Evolutionary conservation across 805 yeast genomes (phyloP), one percentile per base, ranked within the genome.

Genomic region (Diddensiella caesifluorescens): DNA sequence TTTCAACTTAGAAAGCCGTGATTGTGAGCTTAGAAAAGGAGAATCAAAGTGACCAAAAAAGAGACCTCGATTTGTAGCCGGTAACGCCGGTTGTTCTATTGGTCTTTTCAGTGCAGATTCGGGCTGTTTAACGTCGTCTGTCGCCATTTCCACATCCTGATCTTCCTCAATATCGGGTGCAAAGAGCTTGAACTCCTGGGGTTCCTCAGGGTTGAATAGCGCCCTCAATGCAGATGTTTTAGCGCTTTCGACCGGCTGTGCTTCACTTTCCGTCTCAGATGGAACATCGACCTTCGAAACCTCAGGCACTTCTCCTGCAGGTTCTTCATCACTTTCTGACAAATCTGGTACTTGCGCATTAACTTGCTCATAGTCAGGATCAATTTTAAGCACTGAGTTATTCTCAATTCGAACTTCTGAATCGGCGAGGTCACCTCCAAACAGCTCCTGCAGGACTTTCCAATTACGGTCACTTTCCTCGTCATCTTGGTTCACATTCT

Each of bases 31-130:
- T 49, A 90, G 67, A 63, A 86, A 90, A 0, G 96, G 96, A 0
- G 97, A 89, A 15, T 83, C 83, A 9, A 70, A 65, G 59, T 90
- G 97, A 1, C 81, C 66, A 73, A 94, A 90, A 61, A 90, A 89
- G 26, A 88, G 65, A 1, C 56, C 57, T n/a, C 42, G 15, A 20
- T 39, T 22, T 12, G 41, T 27, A 2, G 42, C 18, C 9, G 37
- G 42, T 19, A 31, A 3, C 4, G 40, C 36, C 10, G 38, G 31
- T 6, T 10, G 20, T 12, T 13, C 35, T 16, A 26, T 21, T 1
- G 41, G 33, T 15, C 12, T 15, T 15, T 26, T 28, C 4, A 13
- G 23, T 6, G 27, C 22, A 10, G 30, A 33, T n/a, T 20, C 9
- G n/a, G 41, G n/a, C 15, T 4, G 3, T n/a, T 3, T 20, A 6